phyloP scores from a whole-genome alignment of 345 rosid species.

The Lenwebbia sp. region DNA sequence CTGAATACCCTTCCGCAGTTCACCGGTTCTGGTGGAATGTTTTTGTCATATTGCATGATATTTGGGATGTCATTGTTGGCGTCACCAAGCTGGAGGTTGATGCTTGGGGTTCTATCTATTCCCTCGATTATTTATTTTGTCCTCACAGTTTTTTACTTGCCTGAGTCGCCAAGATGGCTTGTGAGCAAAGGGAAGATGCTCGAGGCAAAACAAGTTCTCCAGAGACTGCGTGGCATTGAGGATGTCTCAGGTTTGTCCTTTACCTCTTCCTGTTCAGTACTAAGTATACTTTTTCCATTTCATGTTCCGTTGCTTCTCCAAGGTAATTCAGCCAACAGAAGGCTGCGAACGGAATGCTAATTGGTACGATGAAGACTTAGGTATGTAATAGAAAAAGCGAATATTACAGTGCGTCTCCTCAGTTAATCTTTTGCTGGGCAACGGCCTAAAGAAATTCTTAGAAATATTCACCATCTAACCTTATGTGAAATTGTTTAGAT shows the following conservation, averaged over 20 bases:
- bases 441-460: neutral
- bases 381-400: neutral
- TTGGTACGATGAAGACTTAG: neutral
- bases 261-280: neutral
- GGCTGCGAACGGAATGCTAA: neutral
- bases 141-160: constrained; percentile 70
- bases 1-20: constrained; percentile 94
- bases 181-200: constrained; percentile 94
- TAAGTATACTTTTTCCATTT: neutral
- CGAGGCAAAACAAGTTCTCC: constrained; percentile 79
- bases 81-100: constrained; percentile 82
- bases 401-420: neutral
- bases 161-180: constrained; percentile 99
- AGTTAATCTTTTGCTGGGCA: neutral
- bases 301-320: neutral
- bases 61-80: constrained; percentile 66
- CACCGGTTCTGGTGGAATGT: constrained; percentile 93
- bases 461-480: neutral
- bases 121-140: constrained; percentile 65
- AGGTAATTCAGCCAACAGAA: neutral
- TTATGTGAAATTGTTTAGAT: neutral
- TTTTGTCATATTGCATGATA: constrained; percentile 85
- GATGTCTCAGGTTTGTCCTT: constrained; percentile 68
- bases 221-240: constrained; percentile 79
- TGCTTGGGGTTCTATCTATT: constrained; percentile 91